Evolutionary conservation across 208 protist species (phyloP).

Genomic region (Leishmania lainsoni): DNA sequence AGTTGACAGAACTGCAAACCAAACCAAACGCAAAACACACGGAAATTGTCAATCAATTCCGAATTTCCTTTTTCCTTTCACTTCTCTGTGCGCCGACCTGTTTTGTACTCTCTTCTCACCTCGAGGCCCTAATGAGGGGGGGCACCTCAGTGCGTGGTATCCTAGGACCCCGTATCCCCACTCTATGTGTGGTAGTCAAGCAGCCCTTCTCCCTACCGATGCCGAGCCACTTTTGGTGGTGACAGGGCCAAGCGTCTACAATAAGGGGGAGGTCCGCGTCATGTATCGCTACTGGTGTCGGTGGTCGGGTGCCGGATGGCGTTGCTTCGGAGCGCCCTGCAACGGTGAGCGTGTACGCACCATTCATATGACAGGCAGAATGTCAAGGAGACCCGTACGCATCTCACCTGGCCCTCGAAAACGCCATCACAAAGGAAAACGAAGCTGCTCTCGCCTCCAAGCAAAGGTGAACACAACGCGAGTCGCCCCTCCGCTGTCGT

Average conservation of each 20-base stretch:
- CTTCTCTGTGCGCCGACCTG: not conserved
- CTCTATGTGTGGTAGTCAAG: not conserved
- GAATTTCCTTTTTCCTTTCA: not conserved
- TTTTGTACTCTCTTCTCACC: not conserved
- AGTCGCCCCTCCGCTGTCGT: not conserved
- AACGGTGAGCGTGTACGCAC: not conserved
- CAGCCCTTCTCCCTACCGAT: not conserved
- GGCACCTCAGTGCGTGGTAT: not conserved
- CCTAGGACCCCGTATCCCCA: not conserved
- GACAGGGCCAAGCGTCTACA: not conserved
- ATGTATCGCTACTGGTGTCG: not conserved
- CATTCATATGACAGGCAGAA: not conserved
- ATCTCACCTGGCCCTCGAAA: not conserved
- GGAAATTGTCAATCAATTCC: not conserved
- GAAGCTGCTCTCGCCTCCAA: not conserved
- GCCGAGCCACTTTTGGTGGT: not conserved
- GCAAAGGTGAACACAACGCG: not conserved
- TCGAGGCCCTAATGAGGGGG: not conserved
- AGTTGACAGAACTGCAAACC: not conserved
- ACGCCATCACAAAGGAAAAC: not conserved
- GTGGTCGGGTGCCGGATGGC: not conserved
- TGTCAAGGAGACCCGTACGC: not conserved
- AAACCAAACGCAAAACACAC: not conserved
- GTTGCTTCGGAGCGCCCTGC: not conserved
- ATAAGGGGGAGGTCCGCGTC: not conserved